phyloP scores from a whole-genome alignment of 805 yeast species.

The Sugiyamaella chiloensis region DNA sequence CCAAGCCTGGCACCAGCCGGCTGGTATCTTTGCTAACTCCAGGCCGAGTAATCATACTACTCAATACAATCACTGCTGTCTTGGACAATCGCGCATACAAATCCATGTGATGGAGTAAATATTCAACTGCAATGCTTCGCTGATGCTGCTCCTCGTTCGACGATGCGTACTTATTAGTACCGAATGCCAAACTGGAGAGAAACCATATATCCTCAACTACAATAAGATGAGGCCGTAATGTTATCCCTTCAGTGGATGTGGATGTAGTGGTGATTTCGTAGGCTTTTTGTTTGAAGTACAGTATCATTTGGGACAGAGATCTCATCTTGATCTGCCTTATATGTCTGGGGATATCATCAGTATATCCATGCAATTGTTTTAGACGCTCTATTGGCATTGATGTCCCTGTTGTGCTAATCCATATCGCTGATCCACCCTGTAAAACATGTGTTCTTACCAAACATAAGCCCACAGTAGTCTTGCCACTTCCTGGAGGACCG shows the following conservation, averaged over 20 bases:
- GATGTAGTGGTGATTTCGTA: not conserved
- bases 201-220: conserved; percentile 1
- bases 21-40: not conserved
- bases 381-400: conserved; percentile 25
- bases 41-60: conserved; percentile 9
- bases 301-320: conserved; percentile 19
- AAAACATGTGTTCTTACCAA: conserved; percentile 22
- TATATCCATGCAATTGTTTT: conserved; percentile 15
- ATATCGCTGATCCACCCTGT: conserved; percentile 24
- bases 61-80: conserved; percentile 7
- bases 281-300: conserved; percentile 7
- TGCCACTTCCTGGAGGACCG: conserved; percentile 33
- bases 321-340: conserved; percentile 9
- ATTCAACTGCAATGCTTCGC: not conserved
- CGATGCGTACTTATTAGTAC: not conserved
- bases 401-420: conserved; percentile 23
- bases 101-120: not conserved
- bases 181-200: not conserved
- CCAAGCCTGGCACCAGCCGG: conserved; percentile 12
- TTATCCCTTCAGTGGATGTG: not conserved
- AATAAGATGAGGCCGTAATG: not conserved
- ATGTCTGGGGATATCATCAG: not conserved
- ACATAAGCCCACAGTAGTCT: conserved; percentile 25
- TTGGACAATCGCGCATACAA: not conserved
- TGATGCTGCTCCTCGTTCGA: conserved; percentile 1